Evolutionary conservation across 352 stramenopile genomes (phyloP).

Genomic region (Phytophthora pluvialis): DNA sequence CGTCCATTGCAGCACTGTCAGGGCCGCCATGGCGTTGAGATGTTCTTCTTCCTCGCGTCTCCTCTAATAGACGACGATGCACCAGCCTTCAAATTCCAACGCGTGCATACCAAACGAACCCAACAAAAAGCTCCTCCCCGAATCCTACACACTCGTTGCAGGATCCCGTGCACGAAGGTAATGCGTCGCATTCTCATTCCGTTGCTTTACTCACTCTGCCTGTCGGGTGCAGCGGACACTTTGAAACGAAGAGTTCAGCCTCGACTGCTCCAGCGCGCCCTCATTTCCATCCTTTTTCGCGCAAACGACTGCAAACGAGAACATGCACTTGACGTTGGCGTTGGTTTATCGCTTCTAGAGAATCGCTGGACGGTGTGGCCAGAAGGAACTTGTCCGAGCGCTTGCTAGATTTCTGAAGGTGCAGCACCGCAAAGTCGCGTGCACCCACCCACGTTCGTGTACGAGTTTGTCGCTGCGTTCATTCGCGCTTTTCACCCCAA

Average conservation of each 20-base stretch:
- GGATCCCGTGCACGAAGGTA: not conserved
- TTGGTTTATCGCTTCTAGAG: not conserved
- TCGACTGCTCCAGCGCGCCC: not conserved
- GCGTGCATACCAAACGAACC: no score
- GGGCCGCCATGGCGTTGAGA: no score
- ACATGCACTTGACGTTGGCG: conserved; percentile 10
- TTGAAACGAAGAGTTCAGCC: conserved; percentile 23
- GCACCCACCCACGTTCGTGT: not conserved
- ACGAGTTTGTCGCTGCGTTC: not conserved
- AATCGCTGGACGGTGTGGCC: conserved; percentile 3
- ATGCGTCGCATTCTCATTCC: not conserved
- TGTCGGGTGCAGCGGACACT: conserved; percentile 5
- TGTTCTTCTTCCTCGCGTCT: no score
- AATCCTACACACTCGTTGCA: not conserved
- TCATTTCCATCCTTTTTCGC: conserved; percentile 6
- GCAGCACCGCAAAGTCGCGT: conserved; percentile 19
- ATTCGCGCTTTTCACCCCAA: conserved; percentile 22
- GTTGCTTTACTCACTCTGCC: not conserved
- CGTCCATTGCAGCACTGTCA: no score
- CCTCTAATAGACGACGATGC: no score
- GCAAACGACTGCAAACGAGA: not conserved
- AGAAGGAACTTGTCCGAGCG: conserved; percentile 3
- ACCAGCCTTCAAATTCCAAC: no score
- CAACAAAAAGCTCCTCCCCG: no score
- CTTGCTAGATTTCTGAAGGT: conserved; percentile 17